A percentile compares a stretch with the other conserved stretches of the same genome.
Conservation (phyloP, 148 eudicot genomes). For the Silene latifolia region DNA sequence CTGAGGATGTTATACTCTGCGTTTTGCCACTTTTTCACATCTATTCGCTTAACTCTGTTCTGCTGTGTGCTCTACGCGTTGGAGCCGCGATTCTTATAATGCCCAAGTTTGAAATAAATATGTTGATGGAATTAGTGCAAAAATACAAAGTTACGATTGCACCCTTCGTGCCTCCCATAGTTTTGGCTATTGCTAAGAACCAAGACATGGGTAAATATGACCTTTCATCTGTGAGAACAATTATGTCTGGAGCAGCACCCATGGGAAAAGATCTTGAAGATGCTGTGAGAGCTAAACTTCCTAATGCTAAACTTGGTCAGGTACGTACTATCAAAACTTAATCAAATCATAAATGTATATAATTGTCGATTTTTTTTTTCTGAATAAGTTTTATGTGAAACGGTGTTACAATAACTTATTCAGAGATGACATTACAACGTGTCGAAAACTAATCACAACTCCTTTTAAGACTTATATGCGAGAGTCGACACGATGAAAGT, state of each 20-base stretch:
- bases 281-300: slow-evolving; percentile 53
- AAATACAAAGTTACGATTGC: slow-evolving; percentile 70
- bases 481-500: no score
- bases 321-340: slow-evolving; percentile 25
- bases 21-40: slow-evolving; percentile 88
- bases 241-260: slow-evolving; percentile 89
- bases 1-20: slow-evolving; percentile 65
- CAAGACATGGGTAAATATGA: slow-evolving; percentile 56
- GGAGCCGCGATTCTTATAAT: slow-evolving; percentile 68
- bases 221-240: slow-evolving; percentile 56
- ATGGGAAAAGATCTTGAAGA: slow-evolving; percentile 83
- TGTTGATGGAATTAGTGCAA: slow-evolving; percentile 60
- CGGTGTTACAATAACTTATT: no score
- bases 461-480: no score
- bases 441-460: no score
- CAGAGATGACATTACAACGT: no score
- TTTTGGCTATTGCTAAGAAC: slow-evolving; percentile 67
- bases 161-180: slow-evolving; percentile 83
- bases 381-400: no score
- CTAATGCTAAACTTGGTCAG: slow-evolving; percentile 88
- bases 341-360: no score
- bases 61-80: slow-evolving; percentile 63
- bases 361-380: no score
- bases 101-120: slow-evolving; percentile 69
- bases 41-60: slow-evolving; percentile 66